phyloP scores from a whole-genome alignment of 1,284 basidiomycete species.

The Rhodotorula sp. region DNA sequence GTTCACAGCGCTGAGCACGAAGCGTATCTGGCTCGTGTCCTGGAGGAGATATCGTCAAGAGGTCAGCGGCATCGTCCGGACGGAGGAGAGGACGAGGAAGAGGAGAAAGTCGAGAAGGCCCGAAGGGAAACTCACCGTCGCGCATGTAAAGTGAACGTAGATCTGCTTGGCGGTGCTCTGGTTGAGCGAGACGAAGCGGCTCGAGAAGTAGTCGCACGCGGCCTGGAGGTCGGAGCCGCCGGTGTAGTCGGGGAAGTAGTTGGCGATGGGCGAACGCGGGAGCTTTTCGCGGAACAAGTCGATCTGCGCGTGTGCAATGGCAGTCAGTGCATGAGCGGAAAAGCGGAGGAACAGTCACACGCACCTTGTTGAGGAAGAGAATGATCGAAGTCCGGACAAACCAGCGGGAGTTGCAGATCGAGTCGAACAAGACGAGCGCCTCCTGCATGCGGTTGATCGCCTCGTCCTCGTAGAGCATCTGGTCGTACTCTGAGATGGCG shows the following conservation, averaged over 20 bases:
- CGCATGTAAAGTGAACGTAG: constrained; percentile 47
- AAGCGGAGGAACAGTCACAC: not conserved
- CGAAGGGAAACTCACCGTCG: constrained; percentile 40
- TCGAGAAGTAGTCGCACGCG: constrained; percentile 46
- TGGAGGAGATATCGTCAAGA: too few species aligned
- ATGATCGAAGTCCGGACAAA: constrained; percentile 44
- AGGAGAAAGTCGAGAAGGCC: not conserved
- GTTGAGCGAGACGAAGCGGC: constrained; percentile 45
- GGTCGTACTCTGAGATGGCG: constrained; percentile 89
- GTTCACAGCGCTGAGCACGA: constrained; percentile 59
- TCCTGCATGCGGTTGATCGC: constrained; percentile 78
- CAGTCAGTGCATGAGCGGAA: too few species aligned
- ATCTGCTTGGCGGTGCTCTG: constrained; percentile 56
- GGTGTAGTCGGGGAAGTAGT: constrained; percentile 73
- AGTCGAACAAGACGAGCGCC: constrained; percentile 90
- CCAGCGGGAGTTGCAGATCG: constrained; percentile 52
- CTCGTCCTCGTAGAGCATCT: constrained; percentile 57
- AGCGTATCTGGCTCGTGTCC: constrained; percentile 50
- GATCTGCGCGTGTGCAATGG: constrained; percentile 56
- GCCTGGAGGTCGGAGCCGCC: constrained; percentile 45
- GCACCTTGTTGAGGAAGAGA: constrained; percentile 50
- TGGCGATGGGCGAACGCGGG: constrained; percentile 74
- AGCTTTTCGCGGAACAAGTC: constrained; percentile 95
- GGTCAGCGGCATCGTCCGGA: not conserved
- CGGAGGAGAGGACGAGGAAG: not conserved